Percentiles rank a stretch among this genome's conserved stretches.
Evolutionary conservation across 2,329 filamentous ascomycete species (phyloP).

Genomic region (Botryosphaeria dothidea): DNA sequence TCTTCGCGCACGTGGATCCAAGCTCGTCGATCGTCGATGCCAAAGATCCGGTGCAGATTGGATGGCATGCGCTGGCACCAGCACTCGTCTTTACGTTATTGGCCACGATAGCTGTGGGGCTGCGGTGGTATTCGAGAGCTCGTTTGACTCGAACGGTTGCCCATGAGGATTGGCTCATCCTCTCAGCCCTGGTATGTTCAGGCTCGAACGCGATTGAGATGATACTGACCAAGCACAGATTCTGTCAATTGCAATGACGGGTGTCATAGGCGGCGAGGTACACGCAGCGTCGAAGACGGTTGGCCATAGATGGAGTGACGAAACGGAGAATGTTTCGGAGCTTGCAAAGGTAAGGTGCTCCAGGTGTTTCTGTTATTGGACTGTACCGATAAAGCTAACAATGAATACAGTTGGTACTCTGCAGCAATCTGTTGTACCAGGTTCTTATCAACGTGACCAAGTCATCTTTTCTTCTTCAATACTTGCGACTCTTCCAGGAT

Average conservation of each 20-base stretch:
- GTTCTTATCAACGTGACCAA: slow-evolving; percentile 34
- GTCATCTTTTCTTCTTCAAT: slow-evolving; percentile 34
- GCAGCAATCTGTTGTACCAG: slow-evolving; percentile 34
- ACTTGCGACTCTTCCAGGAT: slow-evolving; percentile 33
- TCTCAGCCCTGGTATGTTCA: slow-evolving; percentile 28
- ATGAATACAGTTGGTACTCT: slow-evolving; percentile 30
- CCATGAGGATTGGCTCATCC: slow-evolving; percentile 33
- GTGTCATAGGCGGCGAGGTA: slow-evolving; percentile 27
- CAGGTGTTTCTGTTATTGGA: neutral
- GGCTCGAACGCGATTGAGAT: neutral
- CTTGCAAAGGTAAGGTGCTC: slow-evolving; percentile 19
- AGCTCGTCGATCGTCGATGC: neutral
- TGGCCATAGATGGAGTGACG: neutral
- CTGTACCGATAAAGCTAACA: neutral
- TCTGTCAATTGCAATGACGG: slow-evolving; percentile 31
- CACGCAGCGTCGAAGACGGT: neutral
- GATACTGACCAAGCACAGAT: slow-evolving; percentile 21
- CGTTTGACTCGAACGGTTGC: slow-evolving; percentile 22
- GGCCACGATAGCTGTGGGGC: slow-evolving; percentile 26
- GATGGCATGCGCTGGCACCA: slow-evolving; percentile 27
- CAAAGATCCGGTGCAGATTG: neutral
- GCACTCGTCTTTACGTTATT: slow-evolving; percentile 29
- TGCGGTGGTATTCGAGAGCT: slow-evolving; percentile 33
- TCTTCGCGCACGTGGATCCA: neutral
- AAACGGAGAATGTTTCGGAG: neutral